Evolutionary conservation across 305 asterid genomes (phyloP).

Genomic region (Fraxinus platypoda): DNA sequence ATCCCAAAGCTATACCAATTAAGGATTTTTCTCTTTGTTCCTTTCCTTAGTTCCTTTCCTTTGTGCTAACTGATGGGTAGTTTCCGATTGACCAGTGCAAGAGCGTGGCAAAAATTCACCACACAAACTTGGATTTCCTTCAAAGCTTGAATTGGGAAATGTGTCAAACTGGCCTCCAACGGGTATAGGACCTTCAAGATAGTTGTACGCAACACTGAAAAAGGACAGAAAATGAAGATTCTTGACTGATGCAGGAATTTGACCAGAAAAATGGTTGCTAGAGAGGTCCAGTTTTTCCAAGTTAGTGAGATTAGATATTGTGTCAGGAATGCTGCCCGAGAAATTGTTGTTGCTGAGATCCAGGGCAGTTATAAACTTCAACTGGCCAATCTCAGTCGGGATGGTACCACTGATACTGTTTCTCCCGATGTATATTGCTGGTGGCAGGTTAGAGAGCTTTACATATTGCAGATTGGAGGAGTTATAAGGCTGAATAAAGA

Average conservation of each 20-base stretch:
- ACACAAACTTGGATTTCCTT: constrained; percentile 63
- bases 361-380: constrained; percentile 49
- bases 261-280: constrained; percentile 49
- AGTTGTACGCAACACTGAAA: constrained; percentile 62
- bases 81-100: too few species aligned
- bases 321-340: constrained; percentile 58
- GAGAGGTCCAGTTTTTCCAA: constrained; percentile 62
- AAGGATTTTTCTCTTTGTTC: background rate
- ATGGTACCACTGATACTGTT: constrained; percentile 53
- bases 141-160: constrained; percentile 51
- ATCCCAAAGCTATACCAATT: background rate
- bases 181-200: constrained; percentile 68
- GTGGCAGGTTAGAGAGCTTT: constrained; percentile 53
- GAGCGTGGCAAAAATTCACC: constrained; percentile 33
- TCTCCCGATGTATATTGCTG: constrained; percentile 47
- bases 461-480: constrained; percentile 61
- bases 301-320: constrained; percentile 57
- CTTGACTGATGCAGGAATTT: constrained; percentile 56
- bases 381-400: constrained; percentile 49
- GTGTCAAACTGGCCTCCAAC: constrained; percentile 70
- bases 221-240: constrained; percentile 60
- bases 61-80: too few species aligned
- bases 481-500: constrained; percentile 66
- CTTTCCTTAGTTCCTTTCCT: background rate
- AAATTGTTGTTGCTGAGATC: constrained; percentile 58